A percentile compares a stretch with the other conserved stretches of the same genome.
phyloP scores from a whole-genome alignment of 139 green algal species.

The Desmodesmus armatus region DNA sequence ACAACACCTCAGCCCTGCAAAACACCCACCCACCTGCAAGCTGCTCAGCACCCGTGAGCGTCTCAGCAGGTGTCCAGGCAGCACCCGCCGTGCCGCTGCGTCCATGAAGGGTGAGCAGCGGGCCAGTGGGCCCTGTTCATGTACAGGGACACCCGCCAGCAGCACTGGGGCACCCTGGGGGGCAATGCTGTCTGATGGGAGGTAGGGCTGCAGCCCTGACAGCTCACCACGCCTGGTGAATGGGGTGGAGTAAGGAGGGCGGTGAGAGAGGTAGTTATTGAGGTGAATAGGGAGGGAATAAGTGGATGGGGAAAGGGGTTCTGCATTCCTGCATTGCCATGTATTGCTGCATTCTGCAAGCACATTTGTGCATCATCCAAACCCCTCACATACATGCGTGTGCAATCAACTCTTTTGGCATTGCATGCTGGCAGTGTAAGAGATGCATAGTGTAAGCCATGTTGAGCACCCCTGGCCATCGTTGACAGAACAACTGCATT shows the following conservation, averaged over 20 bases:
- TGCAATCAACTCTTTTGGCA: too few species aligned
- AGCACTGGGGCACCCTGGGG: not conserved
- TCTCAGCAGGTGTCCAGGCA: slow-evolving; percentile 73
- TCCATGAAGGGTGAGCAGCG: slow-evolving; percentile 37
- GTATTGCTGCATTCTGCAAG: too few species aligned
- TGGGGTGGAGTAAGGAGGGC: slow-evolving; percentile 52
- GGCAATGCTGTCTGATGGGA: not conserved
- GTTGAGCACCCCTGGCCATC: too few species aligned
- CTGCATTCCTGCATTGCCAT: too few species aligned
- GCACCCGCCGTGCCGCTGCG: slow-evolving; percentile 55
- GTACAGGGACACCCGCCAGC: slow-evolving; percentile 29
- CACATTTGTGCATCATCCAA: too few species aligned
- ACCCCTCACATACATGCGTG: too few species aligned
- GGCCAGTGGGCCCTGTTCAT: slow-evolving; percentile 35
- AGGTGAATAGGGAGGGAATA: not conserved
- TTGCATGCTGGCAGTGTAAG: too few species aligned
- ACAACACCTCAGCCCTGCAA: too few species aligned
- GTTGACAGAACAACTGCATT: too few species aligned
- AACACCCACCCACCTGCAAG: slow-evolving; percentile 54
- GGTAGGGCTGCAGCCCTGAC: slow-evolving; percentile 14
- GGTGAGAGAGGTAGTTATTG: too few species aligned
- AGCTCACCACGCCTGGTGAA: slow-evolving; percentile 52
- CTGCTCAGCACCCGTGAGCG: slow-evolving; percentile 69
- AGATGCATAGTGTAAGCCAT: too few species aligned
- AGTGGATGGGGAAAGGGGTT: not conserved